Base-by-base conservation (phyloP, 768 basidiomycete species). In the Podaxis mareebaensis region DNA sequence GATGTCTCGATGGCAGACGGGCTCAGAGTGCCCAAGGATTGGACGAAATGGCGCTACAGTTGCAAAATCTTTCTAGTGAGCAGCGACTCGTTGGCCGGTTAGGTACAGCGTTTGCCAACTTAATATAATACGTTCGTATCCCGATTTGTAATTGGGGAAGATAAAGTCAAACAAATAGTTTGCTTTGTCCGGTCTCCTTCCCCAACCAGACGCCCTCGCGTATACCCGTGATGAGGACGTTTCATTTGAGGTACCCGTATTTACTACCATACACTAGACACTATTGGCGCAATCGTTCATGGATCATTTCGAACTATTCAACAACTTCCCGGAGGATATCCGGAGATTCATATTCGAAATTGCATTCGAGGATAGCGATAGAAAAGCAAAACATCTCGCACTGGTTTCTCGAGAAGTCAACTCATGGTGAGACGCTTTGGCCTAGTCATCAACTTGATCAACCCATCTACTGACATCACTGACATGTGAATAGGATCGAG, bases 201-300 rank as follows among this genome's bases (percentile, higher is more conserved):
- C 48, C 48, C 51, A 53, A n/a, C n/a, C 51, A 26, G 15, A 53
- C 51, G 51, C 51, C 28, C 51, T 53, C 51, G 51, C 51, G 7
- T 53, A 53, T 26, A 53, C 28, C 51, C 26, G 51, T 53, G 26
- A 53, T 53, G 51, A 53, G 20, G 51, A 53, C 1, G 13, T 13
- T 53, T 49, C 4, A 28, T 28, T 53, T 8, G 51, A 20, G 6
- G 28, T 6, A 30, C 28, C 28, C 28, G 7, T 30, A 30, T 7
- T 30, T 6, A 22, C 48, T 24, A 49, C n/a, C n/a, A 6, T 30
- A 30, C 28, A 30, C 28, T 30, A 30, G 28, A 30, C 28, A 7
- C 28, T 30, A 30, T 30, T 30, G 28, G 28, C 28, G 6, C 28
- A 30, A 30, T 30, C 28, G 6, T 6, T 30, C 28, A 30, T 30